Evolutionary conservation across 257 asterid species (phyloP).

Genomic region (Gardenia jasminoides): DNA sequence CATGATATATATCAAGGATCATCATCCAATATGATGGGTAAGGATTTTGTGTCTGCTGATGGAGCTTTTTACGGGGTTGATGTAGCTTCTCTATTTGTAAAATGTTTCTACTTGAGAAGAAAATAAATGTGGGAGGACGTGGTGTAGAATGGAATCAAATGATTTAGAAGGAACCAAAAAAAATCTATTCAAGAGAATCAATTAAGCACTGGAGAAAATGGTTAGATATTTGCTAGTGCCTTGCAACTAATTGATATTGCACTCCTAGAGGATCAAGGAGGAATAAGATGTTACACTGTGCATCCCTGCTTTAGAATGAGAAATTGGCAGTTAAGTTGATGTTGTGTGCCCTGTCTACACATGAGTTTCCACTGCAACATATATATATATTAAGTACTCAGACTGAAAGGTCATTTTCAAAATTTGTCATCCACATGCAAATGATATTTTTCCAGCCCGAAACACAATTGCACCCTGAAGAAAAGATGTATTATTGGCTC

Average conservation of each 20-base stretch:
- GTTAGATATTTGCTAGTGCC: neutral
- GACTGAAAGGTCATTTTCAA: neutral
- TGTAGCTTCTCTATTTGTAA: neutral
- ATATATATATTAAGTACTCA: neutral
- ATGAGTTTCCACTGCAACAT: neutral
- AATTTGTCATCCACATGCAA: neutral
- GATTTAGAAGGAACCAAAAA: neutral
- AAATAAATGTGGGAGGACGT: too few species aligned
- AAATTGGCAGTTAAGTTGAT: neutral
- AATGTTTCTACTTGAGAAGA: neutral
- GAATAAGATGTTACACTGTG: neutral
- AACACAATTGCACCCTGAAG: neutral
- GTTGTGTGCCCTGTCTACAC: neutral
- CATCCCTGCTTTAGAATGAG: neutral
- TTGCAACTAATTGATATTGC: neutral
- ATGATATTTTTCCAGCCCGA: neutral
- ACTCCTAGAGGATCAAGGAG: neutral
- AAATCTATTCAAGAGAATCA: neutral
- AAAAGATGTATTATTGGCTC: neutral
- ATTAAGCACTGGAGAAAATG: neutral
- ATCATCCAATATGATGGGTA: slow-evolving; percentile 49
- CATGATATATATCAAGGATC: slow-evolving; percentile 68
- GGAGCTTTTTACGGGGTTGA: neutral
- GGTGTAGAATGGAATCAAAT: too few species aligned
- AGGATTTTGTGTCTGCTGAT: neutral